Evolutionary conservation across 108 stramenopile species (phyloP).

Genomic region (Mediolabrus comicus): DNA sequence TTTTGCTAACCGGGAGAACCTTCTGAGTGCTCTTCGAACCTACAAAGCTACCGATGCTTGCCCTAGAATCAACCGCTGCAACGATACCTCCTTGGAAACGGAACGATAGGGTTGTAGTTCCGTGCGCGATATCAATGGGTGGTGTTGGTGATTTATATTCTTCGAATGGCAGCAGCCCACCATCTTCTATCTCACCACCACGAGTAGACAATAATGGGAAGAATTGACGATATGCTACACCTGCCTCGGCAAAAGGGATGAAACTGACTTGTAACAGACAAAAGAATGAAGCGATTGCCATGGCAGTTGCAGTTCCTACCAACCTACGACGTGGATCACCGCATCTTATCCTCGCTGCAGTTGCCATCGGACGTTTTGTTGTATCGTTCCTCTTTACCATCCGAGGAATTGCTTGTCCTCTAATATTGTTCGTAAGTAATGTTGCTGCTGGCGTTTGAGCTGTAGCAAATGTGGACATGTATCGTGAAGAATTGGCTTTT

Average conservation of each 20-base stretch:
- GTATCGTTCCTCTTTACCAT: background rate
- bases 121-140: constrained; percentile 81
- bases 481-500: constrained; percentile 18
- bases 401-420: background rate
- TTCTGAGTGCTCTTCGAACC: constrained; percentile 86
- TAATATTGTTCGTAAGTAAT: background rate
- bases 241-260: background rate
- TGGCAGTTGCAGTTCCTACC: constrained; percentile 7
- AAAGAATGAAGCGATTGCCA: constrained; percentile 15
- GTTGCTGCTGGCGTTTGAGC: background rate
- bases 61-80: constrained; percentile 84
- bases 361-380: background rate
- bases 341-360: background rate
- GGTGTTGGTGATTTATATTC: constrained; percentile 37
- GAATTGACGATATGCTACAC: background rate
- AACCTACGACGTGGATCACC: constrained; percentile 23
- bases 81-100: constrained; percentile 80
- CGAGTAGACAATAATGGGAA: constrained; percentile 2
- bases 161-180: background rate
- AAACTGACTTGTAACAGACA: constrained; percentile 13
- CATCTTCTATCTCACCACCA: constrained; percentile 35
- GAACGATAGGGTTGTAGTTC: constrained; percentile 90
- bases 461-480: constrained; percentile 25
- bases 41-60: constrained; percentile 88
- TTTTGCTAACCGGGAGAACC: constrained; percentile 78